A percentile compares a stretch with the other conserved stretches of the same genome.
phyloP scores from a whole-genome alignment of 805 yeast species.

The Huiozyma sinensis region DNA sequence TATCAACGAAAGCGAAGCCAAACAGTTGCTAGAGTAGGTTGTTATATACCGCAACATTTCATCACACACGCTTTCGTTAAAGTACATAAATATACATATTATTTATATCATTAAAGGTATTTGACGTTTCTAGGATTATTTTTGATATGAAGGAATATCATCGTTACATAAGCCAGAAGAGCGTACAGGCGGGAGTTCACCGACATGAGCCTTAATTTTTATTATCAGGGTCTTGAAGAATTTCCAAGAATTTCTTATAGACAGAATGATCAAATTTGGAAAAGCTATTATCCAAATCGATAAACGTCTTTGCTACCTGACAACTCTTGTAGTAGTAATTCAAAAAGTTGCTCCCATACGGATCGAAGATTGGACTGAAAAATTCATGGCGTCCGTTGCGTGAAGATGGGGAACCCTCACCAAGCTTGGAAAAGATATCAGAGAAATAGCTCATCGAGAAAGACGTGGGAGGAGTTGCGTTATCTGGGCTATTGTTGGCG shows the following conservation, averaged over 20 bases:
- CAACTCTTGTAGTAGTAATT: constrained; percentile 44
- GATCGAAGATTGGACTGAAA: constrained; percentile 20
- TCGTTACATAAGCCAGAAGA: too few species aligned
- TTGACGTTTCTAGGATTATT: too few species aligned
- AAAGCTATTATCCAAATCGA: constrained; percentile 53
- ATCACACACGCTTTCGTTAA: too few species aligned
- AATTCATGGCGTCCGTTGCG: constrained; percentile 13
- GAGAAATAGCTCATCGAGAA: constrained; percentile 13
- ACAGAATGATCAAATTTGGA: constrained; percentile 42
- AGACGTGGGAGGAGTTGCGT: background rate
- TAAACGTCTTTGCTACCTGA: constrained; percentile 49
- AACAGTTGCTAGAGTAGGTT: background rate
- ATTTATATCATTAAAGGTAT: too few species aligned
- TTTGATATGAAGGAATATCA: too few species aligned
- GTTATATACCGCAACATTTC: too few species aligned
- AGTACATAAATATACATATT: too few species aligned
- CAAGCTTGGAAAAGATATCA: constrained; percentile 9
- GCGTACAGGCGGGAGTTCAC: too few species aligned
- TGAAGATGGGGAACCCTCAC: constrained; percentile 7
- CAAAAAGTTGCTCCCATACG: constrained; percentile 33
- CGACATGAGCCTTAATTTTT: background rate
- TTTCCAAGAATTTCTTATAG: constrained; percentile 31
- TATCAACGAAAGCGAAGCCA: constrained; percentile 28
- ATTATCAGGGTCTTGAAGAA: constrained; percentile 2
- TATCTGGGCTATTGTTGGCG: constrained; percentile 14